Evolutionary conservation across 805 yeast genomes (phyloP).

Genomic region (Lachancea sp.): DNA sequence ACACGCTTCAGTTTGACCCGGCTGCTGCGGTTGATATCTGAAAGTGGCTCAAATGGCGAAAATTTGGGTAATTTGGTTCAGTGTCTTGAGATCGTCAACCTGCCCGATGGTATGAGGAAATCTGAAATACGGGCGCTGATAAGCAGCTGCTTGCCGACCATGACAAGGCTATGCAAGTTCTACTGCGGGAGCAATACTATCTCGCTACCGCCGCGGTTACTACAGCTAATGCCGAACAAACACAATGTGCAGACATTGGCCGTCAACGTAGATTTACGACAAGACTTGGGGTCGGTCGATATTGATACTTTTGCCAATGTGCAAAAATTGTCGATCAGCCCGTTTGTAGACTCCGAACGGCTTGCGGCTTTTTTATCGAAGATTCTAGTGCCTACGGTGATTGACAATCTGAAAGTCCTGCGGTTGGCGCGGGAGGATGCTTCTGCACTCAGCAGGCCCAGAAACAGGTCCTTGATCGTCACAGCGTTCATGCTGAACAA

Average conservation of each 20-base stretch:
- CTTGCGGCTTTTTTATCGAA: conserved; percentile 13
- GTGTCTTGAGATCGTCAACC: conserved; percentile 30
- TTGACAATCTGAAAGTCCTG: conserved; percentile 6
- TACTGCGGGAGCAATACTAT: conserved; percentile 32
- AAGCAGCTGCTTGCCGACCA: conserved; percentile 24
- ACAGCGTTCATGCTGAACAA: conserved; percentile 11
- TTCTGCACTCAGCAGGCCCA: conserved; percentile 5
- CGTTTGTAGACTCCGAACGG: conserved; percentile 30
- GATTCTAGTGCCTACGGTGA: conserved; percentile 4
- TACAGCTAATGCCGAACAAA: conserved; percentile 32
- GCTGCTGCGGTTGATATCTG: conserved; percentile 24
- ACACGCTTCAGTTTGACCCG: conserved; percentile 37
- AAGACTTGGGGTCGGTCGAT: conserved; percentile 9
- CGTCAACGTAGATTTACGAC: conserved; percentile 29
- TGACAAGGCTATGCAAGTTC: conserved; percentile 23
- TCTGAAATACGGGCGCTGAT: conserved; percentile 31
- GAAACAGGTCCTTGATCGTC: conserved; percentile 7
- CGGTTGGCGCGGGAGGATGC: conserved; percentile 9
- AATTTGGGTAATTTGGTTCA: conserved; percentile 16
- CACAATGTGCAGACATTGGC: conserved; percentile 23
- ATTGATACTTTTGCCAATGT: conserved; percentile 26
- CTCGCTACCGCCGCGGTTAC: conserved; percentile 30
- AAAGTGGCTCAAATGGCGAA: neutral
- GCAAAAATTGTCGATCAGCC: conserved; percentile 32
- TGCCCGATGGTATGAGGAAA: conserved; percentile 40